phyloP scores from a whole-genome alignment of 2,329 filamentous ascomycete species.

The Scedosporium aurantiacum region DNA sequence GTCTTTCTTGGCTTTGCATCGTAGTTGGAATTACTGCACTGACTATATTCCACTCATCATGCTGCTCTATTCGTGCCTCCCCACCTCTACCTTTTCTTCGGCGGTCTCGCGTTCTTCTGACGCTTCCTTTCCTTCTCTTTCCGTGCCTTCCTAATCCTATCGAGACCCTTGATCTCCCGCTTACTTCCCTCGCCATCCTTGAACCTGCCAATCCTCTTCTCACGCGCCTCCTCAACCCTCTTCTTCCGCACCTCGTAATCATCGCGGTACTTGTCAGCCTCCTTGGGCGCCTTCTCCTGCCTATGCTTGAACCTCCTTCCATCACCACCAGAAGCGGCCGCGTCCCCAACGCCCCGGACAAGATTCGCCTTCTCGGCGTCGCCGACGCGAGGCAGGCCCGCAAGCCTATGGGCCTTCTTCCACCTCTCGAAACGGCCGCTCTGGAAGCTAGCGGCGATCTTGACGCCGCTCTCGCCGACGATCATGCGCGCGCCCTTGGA shows the following conservation, averaged over 20 bases:
- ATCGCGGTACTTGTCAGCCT: slow-evolving; percentile 82
- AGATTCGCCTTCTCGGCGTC: slow-evolving; percentile 53
- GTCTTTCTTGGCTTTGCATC: not conserved
- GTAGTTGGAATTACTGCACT: not conserved
- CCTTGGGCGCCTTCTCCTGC: slow-evolving; percentile 78
- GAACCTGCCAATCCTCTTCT: slow-evolving; percentile 69
- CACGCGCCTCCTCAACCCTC: slow-evolving; percentile 74
- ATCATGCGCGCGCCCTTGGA: slow-evolving; percentile 63
- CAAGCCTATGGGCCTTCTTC: slow-evolving; percentile 76
- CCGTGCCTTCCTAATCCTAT: slow-evolving; percentile 77
- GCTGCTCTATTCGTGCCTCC: not conserved
- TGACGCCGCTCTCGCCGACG: slow-evolving; percentile 82
- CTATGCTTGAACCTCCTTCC: slow-evolving; percentile 67
- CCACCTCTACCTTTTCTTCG: slow-evolving; percentile 39
- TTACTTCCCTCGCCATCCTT: slow-evolving; percentile 62
- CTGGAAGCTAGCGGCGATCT: slow-evolving; percentile 89
- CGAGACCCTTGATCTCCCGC: slow-evolving; percentile 66
- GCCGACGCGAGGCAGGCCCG: slow-evolving; percentile 68
- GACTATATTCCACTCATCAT: too few species aligned
- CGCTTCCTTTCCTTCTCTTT: slow-evolving; percentile 63
- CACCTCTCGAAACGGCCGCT: slow-evolving; percentile 88
- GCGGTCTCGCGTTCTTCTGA: slow-evolving; percentile 81
- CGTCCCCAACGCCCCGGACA: slow-evolving; percentile 8
- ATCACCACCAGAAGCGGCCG: not conserved
- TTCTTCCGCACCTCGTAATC: slow-evolving; percentile 88